Base-by-base conservation (phyloP, 2,329 filamentous ascomycete species). In the Monilinia polystroma region DNA sequence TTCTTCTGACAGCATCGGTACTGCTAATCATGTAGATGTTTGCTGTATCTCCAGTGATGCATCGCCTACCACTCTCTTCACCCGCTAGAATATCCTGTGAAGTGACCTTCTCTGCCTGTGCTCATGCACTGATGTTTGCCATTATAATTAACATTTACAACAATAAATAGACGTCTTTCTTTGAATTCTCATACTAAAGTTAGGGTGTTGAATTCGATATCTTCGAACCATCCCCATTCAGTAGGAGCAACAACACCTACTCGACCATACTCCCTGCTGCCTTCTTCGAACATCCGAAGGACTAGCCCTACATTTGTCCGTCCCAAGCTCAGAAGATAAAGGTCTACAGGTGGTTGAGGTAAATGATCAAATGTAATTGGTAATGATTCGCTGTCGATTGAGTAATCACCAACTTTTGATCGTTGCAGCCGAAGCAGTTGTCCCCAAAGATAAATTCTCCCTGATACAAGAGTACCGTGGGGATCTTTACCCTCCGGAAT, bases 151-250 rank as follows among this genome's bases (percentile, higher is more conserved):
- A n/a, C 32, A 1, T 10, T 14, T 26, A 20, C 11, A 35, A 8
- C 20, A 29, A 35, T 59, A 2, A 35, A 23, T n/a, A 43, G 29
- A n/a, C 7, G 11, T 23, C 11, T 35, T 10, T 2, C 8, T n/a
- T 49, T 29, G 12, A 60, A 7, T 20, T 7, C 23, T 59, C 18
- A 65, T 10, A 65, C 54, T 12, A 65, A 38, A 18, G 32, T 65
- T 38, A 65, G n/a, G 29, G 32, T 29, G n/a, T 60, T 43, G 14
- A 60, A 60, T 18, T 35, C 35, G 6, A 51, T 18, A 23, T 60
- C 29, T 29, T 65, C 20, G n/a, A 65, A 65, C 63, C 63, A 65
- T 52, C 59, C 29, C 63, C 63, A 59, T 52, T 65, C 54, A 23
- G 45, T 65, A 23, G 63, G 63, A 23, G 54, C 63, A 41, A 65